phyloP scores from a whole-genome alignment of 179 eudicot genomes.

The Corrigiola litoralis region DNA sequence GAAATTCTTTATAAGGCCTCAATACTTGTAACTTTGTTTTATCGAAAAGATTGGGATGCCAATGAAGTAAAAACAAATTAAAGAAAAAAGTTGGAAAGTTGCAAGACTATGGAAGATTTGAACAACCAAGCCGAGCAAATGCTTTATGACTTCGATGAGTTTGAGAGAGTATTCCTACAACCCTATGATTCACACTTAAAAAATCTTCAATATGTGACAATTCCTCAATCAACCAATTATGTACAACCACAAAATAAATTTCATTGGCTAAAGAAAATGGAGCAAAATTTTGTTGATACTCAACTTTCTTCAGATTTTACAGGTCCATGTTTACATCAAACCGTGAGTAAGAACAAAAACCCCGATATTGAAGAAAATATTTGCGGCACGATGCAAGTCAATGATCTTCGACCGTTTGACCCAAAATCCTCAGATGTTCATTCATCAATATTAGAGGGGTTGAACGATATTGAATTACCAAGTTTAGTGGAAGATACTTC shows the following conservation, averaged over 20 bases:
- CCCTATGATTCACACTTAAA: conserved; percentile 5
- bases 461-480: background rate
- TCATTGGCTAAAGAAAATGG: conserved; percentile 11
- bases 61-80: too few relatives aligned
- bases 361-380: background rate
- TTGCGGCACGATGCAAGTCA: background rate
- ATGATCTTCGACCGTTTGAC: background rate
- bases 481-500: background rate
- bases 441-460: background rate
- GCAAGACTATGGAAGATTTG: conserved; percentile 13
- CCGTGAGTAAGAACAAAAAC: too few relatives aligned
- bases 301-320: background rate
- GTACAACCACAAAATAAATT: background rate
- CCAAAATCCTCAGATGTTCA: background rate
- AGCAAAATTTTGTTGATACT: background rate
- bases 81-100: background rate
- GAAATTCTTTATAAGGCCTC: too few relatives aligned
- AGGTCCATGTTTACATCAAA: too few relatives aligned
- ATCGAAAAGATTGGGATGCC: too few relatives aligned
- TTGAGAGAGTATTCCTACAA: conserved; percentile 9
- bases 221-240: background rate
- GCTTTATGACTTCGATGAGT: conserved; percentile 13
- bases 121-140: background rate
- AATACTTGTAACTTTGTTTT: too few relatives aligned
- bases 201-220: background rate